Evolutionary conservation across 2,329 filamentous ascomycete species (phyloP).

Genomic region (Lasiodiplodia theobromae): DNA sequence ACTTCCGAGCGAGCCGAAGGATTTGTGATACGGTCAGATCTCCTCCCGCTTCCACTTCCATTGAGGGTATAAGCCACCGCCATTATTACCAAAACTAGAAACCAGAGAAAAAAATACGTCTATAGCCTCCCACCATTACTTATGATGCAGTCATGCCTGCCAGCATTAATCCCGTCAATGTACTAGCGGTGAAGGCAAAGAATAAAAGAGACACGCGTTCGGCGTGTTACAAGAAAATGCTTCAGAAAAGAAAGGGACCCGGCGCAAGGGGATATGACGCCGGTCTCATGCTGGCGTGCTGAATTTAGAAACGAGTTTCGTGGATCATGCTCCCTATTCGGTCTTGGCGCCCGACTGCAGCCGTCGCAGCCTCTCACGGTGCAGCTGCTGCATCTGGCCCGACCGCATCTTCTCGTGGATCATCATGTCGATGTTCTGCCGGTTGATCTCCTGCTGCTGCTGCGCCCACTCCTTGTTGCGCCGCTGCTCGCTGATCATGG

Average conservation of each 20-base stretch:
- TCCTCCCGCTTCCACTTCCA: neutral
- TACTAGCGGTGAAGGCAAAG: neutral
- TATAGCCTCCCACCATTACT: slow-evolving; percentile 3
- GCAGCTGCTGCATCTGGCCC: slow-evolving; percentile 75
- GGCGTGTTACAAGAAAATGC: slow-evolving; percentile 7
- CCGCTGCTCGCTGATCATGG: slow-evolving; percentile 68
- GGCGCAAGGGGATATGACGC: neutral
- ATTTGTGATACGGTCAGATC: neutral
- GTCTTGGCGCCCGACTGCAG: slow-evolving; percentile 69
- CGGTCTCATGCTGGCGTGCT: slow-evolving; percentile 4
- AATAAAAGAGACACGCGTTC: neutral
- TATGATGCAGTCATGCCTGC: neutral
- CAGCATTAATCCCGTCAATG: neutral
- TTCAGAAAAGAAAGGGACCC: slow-evolving; percentile 2
- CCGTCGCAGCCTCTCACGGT: slow-evolving; percentile 78
- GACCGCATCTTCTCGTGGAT: slow-evolving; percentile 80
- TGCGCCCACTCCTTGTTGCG: slow-evolving; percentile 68
- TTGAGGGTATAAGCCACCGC: slow-evolving; percentile 21
- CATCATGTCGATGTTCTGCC: slow-evolving; percentile 65
- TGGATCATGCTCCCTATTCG: slow-evolving; percentile 18
- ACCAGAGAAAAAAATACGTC: neutral
- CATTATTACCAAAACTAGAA: neutral
- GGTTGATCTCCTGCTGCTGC: slow-evolving; percentile 65
- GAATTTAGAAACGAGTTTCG: slow-evolving; percentile 1
- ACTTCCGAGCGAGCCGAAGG: slow-evolving; percentile 13